Percentiles rank a stretch among this genome's conserved stretches.
These are phyloP conservation scores for Aspergillus amoenus DNA, from an alignment of 2,329 filamentous ascomycete species.

Conservation along the genomic window DNA sequence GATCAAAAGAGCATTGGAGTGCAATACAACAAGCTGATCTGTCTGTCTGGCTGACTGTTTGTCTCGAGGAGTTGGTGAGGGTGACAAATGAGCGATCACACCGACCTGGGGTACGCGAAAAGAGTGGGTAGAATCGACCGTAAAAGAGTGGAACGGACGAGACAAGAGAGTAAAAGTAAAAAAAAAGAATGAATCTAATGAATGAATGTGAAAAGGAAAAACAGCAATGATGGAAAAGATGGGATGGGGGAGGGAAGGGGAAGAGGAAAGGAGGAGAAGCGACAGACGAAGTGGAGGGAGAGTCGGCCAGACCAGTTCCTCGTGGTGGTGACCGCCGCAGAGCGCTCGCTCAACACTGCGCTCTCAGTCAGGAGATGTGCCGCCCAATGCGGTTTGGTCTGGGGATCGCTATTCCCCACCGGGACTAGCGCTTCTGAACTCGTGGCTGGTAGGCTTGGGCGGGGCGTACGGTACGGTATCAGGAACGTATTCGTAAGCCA, in stretches of 20 bases:
- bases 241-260: conserved; percentile 21
- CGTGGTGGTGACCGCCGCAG: background rate
- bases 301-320: conserved; percentile 2
- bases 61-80: conserved; percentile 16
- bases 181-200: conserved; percentile 32
- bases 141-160: conserved; percentile 55
- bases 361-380: background rate
- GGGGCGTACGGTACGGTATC: background rate
- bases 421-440: background rate
- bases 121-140: conserved; percentile 42
- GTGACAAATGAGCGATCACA: conserved; percentile 21
- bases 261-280: conserved; percentile 12
- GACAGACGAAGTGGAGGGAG: background rate
- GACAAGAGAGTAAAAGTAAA: conserved; percentile 34
- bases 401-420: background rate
- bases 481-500: background rate
- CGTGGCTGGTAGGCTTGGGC: background rate
- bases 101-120: conserved; percentile 37
- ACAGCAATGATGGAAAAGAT: conserved; percentile 25
- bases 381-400: conserved; percentile 12
- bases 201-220: conserved; percentile 24
- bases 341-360: too few species aligned
- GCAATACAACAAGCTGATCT: conserved; percentile 1
- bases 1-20: conserved; percentile 19
- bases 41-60: background rate